Conservation (phyloP, 2,329 filamentous ascomycete genomes). For the Cordyceps cateniannulata region DNA sequence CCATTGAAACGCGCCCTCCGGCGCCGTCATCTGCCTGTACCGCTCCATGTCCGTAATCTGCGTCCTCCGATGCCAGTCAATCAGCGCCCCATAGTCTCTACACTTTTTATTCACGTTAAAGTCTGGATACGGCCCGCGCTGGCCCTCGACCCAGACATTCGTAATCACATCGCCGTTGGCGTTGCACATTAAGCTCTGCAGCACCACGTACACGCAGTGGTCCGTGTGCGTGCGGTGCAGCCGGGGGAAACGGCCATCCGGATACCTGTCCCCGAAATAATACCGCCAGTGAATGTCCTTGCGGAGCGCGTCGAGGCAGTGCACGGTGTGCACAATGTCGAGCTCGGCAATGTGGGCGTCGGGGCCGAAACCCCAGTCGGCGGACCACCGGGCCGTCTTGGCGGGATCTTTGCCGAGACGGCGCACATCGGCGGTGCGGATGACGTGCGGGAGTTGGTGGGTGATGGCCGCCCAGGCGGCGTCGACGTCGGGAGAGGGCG, state of each 20-base stretch:
- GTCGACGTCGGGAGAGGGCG: slow-evolving; percentile 1
- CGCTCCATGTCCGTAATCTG: background rate
- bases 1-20: background rate
- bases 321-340: slow-evolving; percentile 8
- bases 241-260: slow-evolving; percentile 2
- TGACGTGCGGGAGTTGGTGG: slow-evolving; percentile 3
- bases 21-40: background rate
- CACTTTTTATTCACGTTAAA: slow-evolving; percentile 2
- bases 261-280: slow-evolving; percentile 5
- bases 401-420: slow-evolving; percentile 7
- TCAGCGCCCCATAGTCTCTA: background rate
- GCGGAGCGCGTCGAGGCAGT: slow-evolving; percentile 10
- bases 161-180: background rate
- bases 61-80: background rate
- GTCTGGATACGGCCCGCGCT: background rate
- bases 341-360: slow-evolving; percentile 9
- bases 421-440: slow-evolving; percentile 2
- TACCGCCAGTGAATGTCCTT: slow-evolving; percentile 8
- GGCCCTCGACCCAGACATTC: background rate
- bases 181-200: slow-evolving; percentile 8
- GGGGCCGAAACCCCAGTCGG: background rate
- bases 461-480: slow-evolving; percentile 7
- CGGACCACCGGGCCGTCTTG: background rate
- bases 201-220: slow-evolving; percentile 11
- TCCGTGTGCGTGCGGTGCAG: slow-evolving; percentile 9